Percentiles rank a stretch among this genome's conserved stretches.
Evolutionary conservation across 2,329 filamentous ascomycete species (phyloP).

Genomic region (Decorospora gaudefroyi): DNA sequence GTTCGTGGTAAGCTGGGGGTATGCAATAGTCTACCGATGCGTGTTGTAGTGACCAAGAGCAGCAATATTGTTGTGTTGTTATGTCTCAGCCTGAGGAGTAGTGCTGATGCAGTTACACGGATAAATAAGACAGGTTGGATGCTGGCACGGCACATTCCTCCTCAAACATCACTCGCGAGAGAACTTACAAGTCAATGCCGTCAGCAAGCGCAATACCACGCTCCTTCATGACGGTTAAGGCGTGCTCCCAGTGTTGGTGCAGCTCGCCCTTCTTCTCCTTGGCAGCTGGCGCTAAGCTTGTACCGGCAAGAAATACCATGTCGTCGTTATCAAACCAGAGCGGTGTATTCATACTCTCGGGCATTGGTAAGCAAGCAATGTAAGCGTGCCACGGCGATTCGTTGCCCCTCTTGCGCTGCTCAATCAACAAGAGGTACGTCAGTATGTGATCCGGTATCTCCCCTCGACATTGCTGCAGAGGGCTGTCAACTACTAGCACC

Average conservation of each 20-base stretch:
- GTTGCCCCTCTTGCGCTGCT: slow-evolving; percentile 36
- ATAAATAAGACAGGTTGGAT: no score
- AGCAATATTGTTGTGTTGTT: slow-evolving; percentile 2
- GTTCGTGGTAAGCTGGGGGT: slow-evolving; percentile 4
- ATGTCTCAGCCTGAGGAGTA: not conserved
- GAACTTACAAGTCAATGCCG: slow-evolving; percentile 33
- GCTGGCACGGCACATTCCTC: not conserved
- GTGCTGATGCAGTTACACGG: slow-evolving; percentile 1
- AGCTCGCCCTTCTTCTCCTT: slow-evolving; percentile 26
- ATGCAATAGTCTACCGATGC: not conserved
- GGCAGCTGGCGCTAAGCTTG: slow-evolving; percentile 39
- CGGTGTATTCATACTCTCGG: slow-evolving; percentile 43
- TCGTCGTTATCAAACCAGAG: slow-evolving; percentile 47
- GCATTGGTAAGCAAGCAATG: slow-evolving; percentile 41
- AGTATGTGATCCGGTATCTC: slow-evolving; percentile 41
- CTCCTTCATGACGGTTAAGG: slow-evolving; percentile 26
- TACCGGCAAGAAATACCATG: slow-evolving; percentile 42
- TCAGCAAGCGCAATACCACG: slow-evolving; percentile 21
- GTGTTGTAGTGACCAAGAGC: not conserved
- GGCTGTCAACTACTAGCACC: slow-evolving; percentile 33
- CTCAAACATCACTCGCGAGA: not conserved
- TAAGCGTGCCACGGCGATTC: slow-evolving; percentile 46
- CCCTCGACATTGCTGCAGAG: slow-evolving; percentile 31
- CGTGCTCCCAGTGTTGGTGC: slow-evolving; percentile 33
- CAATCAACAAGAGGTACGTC: slow-evolving; percentile 44